Base-by-base conservation (phyloP, 306 rosid genomes). In the Geum urbanum region DNA sequence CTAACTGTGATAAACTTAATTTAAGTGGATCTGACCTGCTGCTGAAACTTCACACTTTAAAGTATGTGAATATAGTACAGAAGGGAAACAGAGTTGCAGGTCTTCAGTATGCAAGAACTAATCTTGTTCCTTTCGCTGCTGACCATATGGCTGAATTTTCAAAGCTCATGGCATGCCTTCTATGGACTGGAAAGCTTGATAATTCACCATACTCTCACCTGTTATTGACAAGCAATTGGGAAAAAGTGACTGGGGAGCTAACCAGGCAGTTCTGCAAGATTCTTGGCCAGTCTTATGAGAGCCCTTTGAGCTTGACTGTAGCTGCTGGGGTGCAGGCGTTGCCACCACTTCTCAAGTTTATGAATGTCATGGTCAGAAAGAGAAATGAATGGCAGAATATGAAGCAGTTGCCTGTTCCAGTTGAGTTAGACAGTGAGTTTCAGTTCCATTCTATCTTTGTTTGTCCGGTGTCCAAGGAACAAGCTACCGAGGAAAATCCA, bases 391-490 rank as follows among this genome's bases (percentile, higher is more conserved):
- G 99, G 97, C 97, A 83, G 68, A 57, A 90, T 4, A 80, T 83
- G 91, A 86, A 83, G 86, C 92, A 88, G 70, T 77, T 94, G 78
- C 96, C 97, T 0, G 86, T 90, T 44, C 97, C 92, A 0, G 91
- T 94, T 41, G 95, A 90, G 84, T 76, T 94, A 76, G 95, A 80
- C 57, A 61, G 67, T 9, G 88, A 91, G 73, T 89, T 88, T 73
- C 99, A 94, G 79, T 94, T 88, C 83, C 99, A 91, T 84, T 91
- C 99, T 44, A 67, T 91, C 58, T 94, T 94, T 79, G 97, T 94
- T 43, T 94, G 99, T 67, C 99, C 99, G 0, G 99, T 94, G 67
- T 90, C 98, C 5, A 94, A 90, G 85, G 97, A 90, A 79, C 91
- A 87, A 76, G 80, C 98, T 3, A 87, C 92, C 0, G 97, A 87